These are phyloP conservation scores for Tulasnella sp. DNA, from an alignment of 768 basidiomycete species.

Conservation along the genomic window DNA sequence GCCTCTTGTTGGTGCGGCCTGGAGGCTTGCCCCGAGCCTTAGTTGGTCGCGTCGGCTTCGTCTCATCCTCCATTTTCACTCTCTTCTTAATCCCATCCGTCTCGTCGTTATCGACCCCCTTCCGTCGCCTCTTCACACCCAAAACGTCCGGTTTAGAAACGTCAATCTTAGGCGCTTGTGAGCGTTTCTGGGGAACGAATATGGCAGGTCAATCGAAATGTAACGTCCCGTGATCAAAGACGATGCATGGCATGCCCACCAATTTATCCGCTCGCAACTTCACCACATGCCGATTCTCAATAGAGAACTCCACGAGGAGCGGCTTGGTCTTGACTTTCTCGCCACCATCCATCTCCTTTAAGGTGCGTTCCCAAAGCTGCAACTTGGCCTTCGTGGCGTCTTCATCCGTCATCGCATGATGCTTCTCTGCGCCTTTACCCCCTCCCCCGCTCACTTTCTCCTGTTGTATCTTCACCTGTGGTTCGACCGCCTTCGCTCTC, in stretches of 20 bases:
- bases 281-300: slow-evolving; percentile 88
- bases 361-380: slow-evolving; percentile 50
- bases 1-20: no score
- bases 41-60: no score
- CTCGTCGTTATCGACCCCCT: neutral
- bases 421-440: slow-evolving; percentile 30
- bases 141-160: neutral
- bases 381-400: slow-evolving; percentile 40
- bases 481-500: slow-evolving; percentile 25
- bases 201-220: no score
- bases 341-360: slow-evolving; percentile 29
- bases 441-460: slow-evolving; percentile 57
- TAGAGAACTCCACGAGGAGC: slow-evolving; percentile 89
- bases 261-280: slow-evolving; percentile 55
- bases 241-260: neutral
- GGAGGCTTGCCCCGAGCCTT: no score
- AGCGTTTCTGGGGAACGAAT: neutral
- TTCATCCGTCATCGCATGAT: slow-evolving; percentile 30
- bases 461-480: slow-evolving; percentile 30
- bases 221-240: neutral
- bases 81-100: neutral
- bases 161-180: neutral
- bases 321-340: slow-evolving; percentile 32
- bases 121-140: neutral
- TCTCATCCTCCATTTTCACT: neutral